Evolutionary conservation across 1,284 basidiomycete species (phyloP).

Genomic region (Ganoderma leucocontextum): DNA sequence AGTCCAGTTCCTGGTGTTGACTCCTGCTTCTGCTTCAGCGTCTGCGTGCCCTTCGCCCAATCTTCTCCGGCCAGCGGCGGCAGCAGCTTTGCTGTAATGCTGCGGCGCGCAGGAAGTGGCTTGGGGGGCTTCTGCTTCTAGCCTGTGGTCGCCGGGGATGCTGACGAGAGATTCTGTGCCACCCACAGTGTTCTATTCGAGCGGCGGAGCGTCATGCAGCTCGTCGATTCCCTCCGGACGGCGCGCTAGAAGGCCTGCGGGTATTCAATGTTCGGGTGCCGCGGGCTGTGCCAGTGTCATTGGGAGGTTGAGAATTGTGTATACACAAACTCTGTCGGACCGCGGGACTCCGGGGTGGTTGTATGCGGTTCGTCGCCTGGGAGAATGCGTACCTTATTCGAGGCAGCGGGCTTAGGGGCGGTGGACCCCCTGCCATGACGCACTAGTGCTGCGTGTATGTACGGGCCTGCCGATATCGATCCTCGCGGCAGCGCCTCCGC

Average conservation of each 20-base stretch:
- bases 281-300: background rate
- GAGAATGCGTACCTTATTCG: background rate
- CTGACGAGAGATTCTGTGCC: conserved; percentile 5
- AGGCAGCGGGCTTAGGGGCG: background rate
- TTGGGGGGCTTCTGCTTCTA: background rate
- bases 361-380: background rate
- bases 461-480: no score
- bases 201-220: conserved; percentile 24
- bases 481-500: background rate
- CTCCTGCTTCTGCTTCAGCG: background rate
- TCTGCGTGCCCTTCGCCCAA: background rate
- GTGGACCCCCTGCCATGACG: background rate
- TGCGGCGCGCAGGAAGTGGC: background rate
- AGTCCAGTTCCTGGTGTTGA: conserved; percentile 23
- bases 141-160: background rate
- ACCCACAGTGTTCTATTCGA: conserved; percentile 23
- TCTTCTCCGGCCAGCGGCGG: background rate
- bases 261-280: background rate
- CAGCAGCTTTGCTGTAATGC: no score
- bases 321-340: background rate
- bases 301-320: conserved; percentile 2
- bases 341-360: background rate
- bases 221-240: conserved; percentile 23
- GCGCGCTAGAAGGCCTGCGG: conserved; percentile 15
- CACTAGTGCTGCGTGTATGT: no score